These are phyloP conservation scores for Microbotryum violaceum DNA, from an alignment of 1,284 basidiomycete genomes.

Conservation along the genomic window DNA sequence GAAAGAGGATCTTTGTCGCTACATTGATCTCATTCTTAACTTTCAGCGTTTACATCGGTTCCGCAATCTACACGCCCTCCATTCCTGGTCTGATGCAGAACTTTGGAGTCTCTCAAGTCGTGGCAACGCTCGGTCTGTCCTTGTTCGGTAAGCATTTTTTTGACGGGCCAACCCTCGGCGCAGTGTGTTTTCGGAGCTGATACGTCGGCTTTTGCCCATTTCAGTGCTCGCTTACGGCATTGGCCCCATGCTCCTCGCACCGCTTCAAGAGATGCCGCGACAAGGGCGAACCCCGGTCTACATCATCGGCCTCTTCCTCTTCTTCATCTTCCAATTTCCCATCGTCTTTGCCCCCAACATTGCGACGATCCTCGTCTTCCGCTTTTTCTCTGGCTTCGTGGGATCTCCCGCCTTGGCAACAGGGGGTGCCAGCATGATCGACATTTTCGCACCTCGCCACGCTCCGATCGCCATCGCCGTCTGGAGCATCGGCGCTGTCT, in stretches of 20 bases:
- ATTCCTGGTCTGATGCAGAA: constrained; percentile 28
- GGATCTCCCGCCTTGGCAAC: constrained; percentile 37
- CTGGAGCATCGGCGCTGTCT: constrained; percentile 16
- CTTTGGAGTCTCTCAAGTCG: constrained; percentile 26
- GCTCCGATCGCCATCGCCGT: constrained; percentile 14
- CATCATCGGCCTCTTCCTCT: constrained; percentile 26
- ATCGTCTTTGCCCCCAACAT: constrained; percentile 12
- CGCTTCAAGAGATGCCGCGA: constrained; percentile 36
- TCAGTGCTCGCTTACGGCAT: constrained; percentile 12
- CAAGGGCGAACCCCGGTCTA: constrained; percentile 37
- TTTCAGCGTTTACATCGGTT: constrained; percentile 39
- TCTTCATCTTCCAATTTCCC: constrained; percentile 20
- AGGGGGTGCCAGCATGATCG: constrained; percentile 36
- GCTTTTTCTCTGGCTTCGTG: constrained; percentile 34
- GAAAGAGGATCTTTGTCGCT: constrained; percentile 37
- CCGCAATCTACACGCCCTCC: constrained; percentile 35
- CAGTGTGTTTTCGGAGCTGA: neutral
- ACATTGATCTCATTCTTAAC: constrained; percentile 38
- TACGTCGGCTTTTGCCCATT: neutral
- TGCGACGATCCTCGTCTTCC: constrained; percentile 25
- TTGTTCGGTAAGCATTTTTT: constrained; percentile 18
- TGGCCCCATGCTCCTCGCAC: constrained; percentile 38
- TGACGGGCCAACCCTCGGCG: constrained; percentile 27
- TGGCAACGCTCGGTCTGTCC: constrained; percentile 29
- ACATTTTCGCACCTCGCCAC: constrained; percentile 24